Percentiles rank a stretch among this genome's conserved stretches.
phyloP scores from a whole-genome alignment of 1,284 basidiomycete species.

The Grifola frondosa region DNA sequence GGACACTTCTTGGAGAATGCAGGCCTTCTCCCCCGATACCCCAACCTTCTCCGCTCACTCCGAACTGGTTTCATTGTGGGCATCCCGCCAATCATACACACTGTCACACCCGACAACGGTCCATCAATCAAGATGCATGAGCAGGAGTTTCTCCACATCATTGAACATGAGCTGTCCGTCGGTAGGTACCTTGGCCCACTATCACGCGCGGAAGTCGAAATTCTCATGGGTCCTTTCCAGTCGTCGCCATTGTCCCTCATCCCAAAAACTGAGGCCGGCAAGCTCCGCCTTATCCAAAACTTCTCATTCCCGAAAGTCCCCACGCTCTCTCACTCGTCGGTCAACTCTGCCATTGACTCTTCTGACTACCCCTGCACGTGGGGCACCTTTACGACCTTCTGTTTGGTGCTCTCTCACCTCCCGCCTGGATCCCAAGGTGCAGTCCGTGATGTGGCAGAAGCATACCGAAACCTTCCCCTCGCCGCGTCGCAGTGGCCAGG shows the following conservation, averaged over 20 bases:
- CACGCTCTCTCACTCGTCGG: slow-evolving; percentile 18
- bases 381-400: slow-evolving; percentile 37
- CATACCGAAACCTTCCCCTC: slow-evolving; percentile 35
- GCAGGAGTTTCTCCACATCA: slow-evolving; percentile 18
- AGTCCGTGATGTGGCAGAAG: slow-evolving; percentile 31
- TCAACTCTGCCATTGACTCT: slow-evolving; percentile 37
- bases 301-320: slow-evolving; percentile 35
- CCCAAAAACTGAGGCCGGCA: slow-evolving; percentile 21
- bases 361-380: slow-evolving; percentile 38
- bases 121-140: too few relatives aligned
- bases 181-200: slow-evolving; percentile 35
- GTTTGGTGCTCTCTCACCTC: slow-evolving; percentile 26
- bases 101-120: slow-evolving; percentile 29
- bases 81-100: slow-evolving; percentile 21
- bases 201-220: slow-evolving; percentile 22
- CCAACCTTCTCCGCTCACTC: slow-evolving; percentile 2
- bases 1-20: slow-evolving; percentile 9
- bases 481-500: slow-evolving; percentile 35
- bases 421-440: slow-evolving; percentile 38
- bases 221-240: slow-evolving; percentile 37
- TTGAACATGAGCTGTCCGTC: slow-evolving; percentile 23
- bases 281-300: slow-evolving; percentile 36
- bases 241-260: slow-evolving; percentile 36
- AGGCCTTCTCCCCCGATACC: slow-evolving; percentile 22
- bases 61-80: slow-evolving; percentile 23